A percentile compares a stretch with the other conserved stretches of the same genome.
phyloP scores from a whole-genome alignment of 2,329 filamentous ascomycete genomes.

The Colletotrichum tanaceti region DNA sequence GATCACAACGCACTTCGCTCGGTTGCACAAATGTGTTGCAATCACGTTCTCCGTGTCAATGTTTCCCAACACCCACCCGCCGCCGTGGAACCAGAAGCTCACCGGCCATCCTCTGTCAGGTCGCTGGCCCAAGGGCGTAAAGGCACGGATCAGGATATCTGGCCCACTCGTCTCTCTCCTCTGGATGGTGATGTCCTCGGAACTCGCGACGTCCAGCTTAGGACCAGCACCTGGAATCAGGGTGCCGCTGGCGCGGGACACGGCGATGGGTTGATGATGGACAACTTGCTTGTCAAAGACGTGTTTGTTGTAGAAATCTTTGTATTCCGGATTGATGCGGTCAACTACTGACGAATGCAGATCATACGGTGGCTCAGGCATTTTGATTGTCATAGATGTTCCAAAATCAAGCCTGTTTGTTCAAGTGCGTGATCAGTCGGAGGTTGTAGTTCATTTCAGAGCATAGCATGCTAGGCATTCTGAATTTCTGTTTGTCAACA shows the following conservation, averaged over 20 bases:
- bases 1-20: slow-evolving; percentile 64
- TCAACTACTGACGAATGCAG: slow-evolving; percentile 44
- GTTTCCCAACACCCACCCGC: slow-evolving; percentile 69
- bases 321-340: slow-evolving; percentile 62
- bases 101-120: slow-evolving; percentile 65
- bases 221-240: slow-evolving; percentile 65
- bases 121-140: slow-evolving; percentile 59
- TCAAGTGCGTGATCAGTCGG: not conserved
- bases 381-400: not conserved
- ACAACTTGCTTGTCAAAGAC: slow-evolving; percentile 64
- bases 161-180: slow-evolving; percentile 60
- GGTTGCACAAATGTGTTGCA: slow-evolving; percentile 64
- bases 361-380: slow-evolving; percentile 48
- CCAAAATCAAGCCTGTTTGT: too few relatives aligned
- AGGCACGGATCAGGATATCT: slow-evolving; percentile 60
- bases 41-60: slow-evolving; percentile 69
- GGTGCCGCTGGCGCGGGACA: slow-evolving; percentile 62
- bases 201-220: slow-evolving; percentile 59
- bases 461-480: too few relatives aligned
- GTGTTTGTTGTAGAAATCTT: slow-evolving; percentile 63
- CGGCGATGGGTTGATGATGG: slow-evolving; percentile 64
- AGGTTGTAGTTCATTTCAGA: too few relatives aligned
- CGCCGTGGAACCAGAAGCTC: slow-evolving; percentile 68
- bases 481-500: too few relatives aligned
- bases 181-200: slow-evolving; percentile 56